phyloP scores from a whole-genome alignment of 495 filamentous ascomycete genomes.

The Copromyces sp. region DNA sequence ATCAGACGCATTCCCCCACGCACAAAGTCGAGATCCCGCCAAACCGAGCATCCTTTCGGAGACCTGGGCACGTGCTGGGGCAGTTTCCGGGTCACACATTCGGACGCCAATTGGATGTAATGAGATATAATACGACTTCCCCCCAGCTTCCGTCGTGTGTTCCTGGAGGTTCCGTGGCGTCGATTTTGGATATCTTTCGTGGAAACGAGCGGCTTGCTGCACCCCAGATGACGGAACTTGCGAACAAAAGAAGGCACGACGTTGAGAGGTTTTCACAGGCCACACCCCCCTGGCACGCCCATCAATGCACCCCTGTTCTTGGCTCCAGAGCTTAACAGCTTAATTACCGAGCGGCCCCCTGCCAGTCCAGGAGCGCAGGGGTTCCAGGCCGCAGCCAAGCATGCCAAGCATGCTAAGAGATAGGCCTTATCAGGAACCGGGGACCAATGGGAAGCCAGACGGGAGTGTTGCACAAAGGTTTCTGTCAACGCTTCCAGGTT shows the following conservation, averaged over 20 bases:
- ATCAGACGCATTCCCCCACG: not conserved
- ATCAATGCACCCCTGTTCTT: not conserved
- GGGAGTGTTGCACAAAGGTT: slow-evolving; percentile 13
- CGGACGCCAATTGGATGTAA: not conserved
- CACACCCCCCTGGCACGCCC: not conserved
- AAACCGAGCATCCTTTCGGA: not conserved
- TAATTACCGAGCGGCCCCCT: not conserved
- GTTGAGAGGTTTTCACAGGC: not conserved
- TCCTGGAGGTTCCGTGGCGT: not conserved
- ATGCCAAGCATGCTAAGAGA: slow-evolving; percentile 20
- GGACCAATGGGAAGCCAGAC: slow-evolving; percentile 13
- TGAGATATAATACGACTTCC: not conserved
- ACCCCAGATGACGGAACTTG: slow-evolving; percentile 1
- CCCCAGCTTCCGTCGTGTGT: not conserved
- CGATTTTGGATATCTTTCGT: not conserved
- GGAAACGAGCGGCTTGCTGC: not conserved
- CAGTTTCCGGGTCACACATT: not conserved
- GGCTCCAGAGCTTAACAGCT: not conserved
- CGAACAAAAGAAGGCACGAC: not conserved
- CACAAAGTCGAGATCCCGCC: not conserved
- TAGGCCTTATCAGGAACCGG: slow-evolving; percentile 13
- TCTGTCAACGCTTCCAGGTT: slow-evolving; percentile 11
- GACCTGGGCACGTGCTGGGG: not conserved
- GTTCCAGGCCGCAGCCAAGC: slow-evolving; percentile 1
- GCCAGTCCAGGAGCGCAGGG: not conserved